Conservation (phyloP, 148 eudicot species). For the Rhododendron mucronatum region DNA sequence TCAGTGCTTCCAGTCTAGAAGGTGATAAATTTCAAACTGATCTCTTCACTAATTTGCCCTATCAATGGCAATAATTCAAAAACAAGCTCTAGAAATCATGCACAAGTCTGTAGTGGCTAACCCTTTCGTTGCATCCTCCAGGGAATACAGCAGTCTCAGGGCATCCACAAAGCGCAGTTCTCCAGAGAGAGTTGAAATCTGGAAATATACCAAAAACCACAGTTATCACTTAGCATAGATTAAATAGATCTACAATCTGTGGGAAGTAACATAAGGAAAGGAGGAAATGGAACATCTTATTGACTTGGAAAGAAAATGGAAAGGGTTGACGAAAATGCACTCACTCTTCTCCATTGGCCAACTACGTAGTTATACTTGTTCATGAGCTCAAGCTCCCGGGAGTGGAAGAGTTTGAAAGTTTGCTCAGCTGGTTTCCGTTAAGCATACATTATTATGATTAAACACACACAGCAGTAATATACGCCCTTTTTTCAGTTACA, state of each 20-base stretch:
- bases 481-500: not conserved
- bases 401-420: constrained; percentile 67
- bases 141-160: constrained; percentile 45
- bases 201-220: constrained; percentile 19
- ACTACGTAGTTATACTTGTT: constrained; percentile 76
- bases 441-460: constrained; percentile 17
- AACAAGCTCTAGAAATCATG: constrained; percentile 2
- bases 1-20: not conserved
- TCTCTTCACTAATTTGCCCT: not conserved
- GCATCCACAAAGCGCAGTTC: constrained; percentile 79
- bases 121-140: constrained; percentile 88
- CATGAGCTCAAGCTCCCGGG: constrained; percentile 71
- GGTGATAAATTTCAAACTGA: not conserved
- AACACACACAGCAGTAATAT: not conserved
- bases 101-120: constrained; percentile 27
- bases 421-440: constrained; percentile 62
- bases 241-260: not conserved
- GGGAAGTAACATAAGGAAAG: not conserved
- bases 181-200: constrained; percentile 74
- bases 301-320: constrained; percentile 10
- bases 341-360: constrained; percentile 87
- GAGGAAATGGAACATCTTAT: not conserved
- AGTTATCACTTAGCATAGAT: not conserved
- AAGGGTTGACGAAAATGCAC: constrained; percentile 23
- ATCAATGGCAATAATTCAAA: not conserved